phyloP scores from a whole-genome alignment of 2,329 filamentous ascomycete genomes.

The Trichophyton schoenleinii region DNA sequence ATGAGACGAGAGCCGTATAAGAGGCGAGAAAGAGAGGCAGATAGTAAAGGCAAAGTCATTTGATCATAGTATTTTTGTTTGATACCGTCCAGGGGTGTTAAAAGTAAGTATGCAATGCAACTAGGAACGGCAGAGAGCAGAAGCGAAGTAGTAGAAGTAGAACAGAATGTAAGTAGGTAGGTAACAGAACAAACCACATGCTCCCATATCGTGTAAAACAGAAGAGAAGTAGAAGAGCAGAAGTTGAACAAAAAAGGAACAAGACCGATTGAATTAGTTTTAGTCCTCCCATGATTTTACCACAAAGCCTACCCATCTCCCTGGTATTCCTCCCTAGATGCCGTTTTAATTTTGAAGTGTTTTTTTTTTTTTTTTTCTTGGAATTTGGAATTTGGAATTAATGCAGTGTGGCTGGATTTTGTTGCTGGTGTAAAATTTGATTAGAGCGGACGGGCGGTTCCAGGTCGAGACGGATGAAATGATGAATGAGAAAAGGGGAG shows the following conservation, averaged over 20 bases:
- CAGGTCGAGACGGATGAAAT: background rate
- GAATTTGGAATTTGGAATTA: background rate
- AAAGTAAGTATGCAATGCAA: background rate
- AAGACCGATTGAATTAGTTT: background rate
- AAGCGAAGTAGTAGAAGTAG: background rate
- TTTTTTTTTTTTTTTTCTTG: no score
- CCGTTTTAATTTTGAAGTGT: background rate
- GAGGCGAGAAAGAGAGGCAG: no score
- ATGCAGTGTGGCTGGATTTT: background rate
- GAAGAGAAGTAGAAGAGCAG: background rate
- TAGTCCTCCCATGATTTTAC: no score
- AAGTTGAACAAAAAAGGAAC: background rate
- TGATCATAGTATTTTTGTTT: background rate
- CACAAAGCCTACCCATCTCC: background rate
- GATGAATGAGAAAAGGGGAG: background rate
- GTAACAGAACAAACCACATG: conserved; percentile 1
- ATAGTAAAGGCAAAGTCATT: background rate
- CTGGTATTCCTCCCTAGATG: background rate
- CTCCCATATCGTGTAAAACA: background rate
- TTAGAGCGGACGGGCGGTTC: background rate
- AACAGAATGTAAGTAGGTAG: background rate
- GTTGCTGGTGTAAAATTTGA: background rate
- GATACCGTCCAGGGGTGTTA: background rate
- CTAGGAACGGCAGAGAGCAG: background rate
- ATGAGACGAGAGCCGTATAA: no score